Conservation (phyloP, 176 grass and related monocot genomes). For the Lolium rigidum region DNA sequence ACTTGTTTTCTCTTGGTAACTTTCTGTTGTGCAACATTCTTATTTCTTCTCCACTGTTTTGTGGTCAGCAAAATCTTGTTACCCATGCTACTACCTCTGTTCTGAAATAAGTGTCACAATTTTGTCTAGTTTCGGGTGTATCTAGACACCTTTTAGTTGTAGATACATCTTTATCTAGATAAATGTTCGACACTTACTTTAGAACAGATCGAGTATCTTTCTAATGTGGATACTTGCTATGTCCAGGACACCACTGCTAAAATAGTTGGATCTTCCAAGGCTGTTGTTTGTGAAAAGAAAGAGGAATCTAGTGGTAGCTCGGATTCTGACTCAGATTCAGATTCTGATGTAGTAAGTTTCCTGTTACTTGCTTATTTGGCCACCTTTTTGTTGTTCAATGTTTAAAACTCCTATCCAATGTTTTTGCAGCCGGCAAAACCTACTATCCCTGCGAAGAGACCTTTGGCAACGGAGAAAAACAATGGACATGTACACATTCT, state of each 20-base stretch:
- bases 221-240: not conserved
- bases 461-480: conserved; percentile 39
- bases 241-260: conserved; percentile 46
- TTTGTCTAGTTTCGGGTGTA: no score
- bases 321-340: conserved; percentile 46
- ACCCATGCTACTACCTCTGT: no score
- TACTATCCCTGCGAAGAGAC: conserved; percentile 38
- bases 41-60: not conserved
- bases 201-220: not conserved
- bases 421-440: conserved; percentile 51
- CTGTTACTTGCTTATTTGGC: not conserved
- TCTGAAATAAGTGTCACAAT: no score
- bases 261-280: conserved; percentile 40
- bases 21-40: not conserved
- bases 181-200: no score
- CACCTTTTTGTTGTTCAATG: not conserved
- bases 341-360: conserved; percentile 48
- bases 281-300: conserved; percentile 39
- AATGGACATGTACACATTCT: conserved; percentile 45
- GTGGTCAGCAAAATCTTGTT: not conserved
- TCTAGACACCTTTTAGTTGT: no score
- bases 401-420: not conserved
- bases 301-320: conserved; percentile 60
- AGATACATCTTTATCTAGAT: no score
- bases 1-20: conserved; percentile 15